Conservation (phyloP, 2,329 filamentous ascomycete genomes). For the Aureobasidium sp. region DNA sequence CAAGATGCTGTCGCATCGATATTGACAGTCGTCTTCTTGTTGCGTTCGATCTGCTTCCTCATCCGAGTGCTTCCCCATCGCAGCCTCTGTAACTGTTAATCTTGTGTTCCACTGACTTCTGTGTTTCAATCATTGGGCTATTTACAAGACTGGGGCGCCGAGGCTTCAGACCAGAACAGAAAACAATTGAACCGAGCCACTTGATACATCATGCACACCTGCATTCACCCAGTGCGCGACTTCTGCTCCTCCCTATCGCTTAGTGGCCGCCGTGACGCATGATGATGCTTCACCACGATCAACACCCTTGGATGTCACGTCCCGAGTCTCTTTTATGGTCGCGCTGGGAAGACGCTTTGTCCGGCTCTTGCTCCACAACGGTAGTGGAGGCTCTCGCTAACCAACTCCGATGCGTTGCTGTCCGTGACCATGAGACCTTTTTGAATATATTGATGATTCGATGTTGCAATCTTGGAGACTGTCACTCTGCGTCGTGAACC, state of each 20-base stretch:
- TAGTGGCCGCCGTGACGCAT: conserved; percentile 2
- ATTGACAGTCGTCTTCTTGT: background rate
- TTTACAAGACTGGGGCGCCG: background rate
- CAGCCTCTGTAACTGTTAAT: background rate
- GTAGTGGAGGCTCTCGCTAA: conserved; percentile 11
- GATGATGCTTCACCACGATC: conserved; percentile 7
- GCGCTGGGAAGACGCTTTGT: background rate
- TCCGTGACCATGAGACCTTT: background rate
- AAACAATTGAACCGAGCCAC: conserved; percentile 12
- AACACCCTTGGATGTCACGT: background rate
- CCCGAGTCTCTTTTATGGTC: background rate
- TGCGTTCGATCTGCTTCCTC: background rate
- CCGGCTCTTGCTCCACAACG: conserved; percentile 7
- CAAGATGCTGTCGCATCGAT: background rate
- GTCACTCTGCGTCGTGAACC: background rate
- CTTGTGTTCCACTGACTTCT: background rate
- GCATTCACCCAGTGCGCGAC: conserved; percentile 8
- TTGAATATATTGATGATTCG: conserved; percentile 1
- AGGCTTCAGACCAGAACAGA: conserved; percentile 7
- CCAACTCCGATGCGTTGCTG: background rate
- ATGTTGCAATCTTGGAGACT: background rate
- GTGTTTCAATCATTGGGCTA: background rate
- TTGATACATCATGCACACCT: conserved; percentile 8
- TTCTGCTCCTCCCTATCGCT: background rate
- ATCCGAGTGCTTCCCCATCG: background rate